Conservation (phyloP, 2,329 filamentous ascomycete species). For the Exophiala lecanii-corni region DNA sequence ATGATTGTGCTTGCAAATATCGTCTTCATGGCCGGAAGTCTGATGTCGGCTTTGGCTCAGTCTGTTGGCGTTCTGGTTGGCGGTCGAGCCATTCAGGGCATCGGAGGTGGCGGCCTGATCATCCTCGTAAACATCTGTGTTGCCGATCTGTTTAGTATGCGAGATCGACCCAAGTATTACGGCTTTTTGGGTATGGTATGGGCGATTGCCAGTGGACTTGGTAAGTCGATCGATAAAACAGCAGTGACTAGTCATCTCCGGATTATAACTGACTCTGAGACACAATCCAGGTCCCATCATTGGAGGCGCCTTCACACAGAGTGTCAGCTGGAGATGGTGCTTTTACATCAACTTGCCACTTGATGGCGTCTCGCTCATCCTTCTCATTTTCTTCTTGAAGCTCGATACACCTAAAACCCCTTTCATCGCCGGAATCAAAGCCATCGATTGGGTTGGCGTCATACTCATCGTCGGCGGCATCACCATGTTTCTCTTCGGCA, state of each 20-base stretch:
- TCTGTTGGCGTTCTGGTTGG: constrained; percentile 60
- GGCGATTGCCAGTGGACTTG: constrained; percentile 57
- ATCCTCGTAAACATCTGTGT: constrained; percentile 62
- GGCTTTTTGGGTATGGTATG: constrained; percentile 59
- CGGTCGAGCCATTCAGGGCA: constrained; percentile 58
- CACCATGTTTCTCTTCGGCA: constrained; percentile 64
- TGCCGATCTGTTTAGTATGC: constrained; percentile 59
- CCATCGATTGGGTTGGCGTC: constrained; percentile 62
- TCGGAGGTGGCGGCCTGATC: constrained; percentile 60
- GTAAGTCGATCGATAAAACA: not conserved
- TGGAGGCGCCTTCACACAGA: constrained; percentile 39
- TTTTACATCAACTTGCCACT: constrained; percentile 60
- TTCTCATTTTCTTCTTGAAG: constrained; percentile 57
- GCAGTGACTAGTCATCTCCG: too few relatives aligned
- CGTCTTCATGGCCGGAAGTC: constrained; percentile 58
- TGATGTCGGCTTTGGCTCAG: constrained; percentile 55
- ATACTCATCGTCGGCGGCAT: constrained; percentile 59
- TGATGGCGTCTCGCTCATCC: constrained; percentile 55
- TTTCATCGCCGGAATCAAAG: constrained; percentile 52
- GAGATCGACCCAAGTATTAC: constrained; percentile 56
- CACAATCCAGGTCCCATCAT: constrained; percentile 39
- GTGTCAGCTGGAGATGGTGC: constrained; percentile 36
- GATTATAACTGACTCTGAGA: too few relatives aligned
- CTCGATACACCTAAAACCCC: constrained; percentile 59
- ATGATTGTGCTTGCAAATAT: constrained; percentile 57